These are phyloP conservation scores for Lepidium sativum DNA, from an alignment of 345 rosid species.

Conservation along the genomic window DNA sequence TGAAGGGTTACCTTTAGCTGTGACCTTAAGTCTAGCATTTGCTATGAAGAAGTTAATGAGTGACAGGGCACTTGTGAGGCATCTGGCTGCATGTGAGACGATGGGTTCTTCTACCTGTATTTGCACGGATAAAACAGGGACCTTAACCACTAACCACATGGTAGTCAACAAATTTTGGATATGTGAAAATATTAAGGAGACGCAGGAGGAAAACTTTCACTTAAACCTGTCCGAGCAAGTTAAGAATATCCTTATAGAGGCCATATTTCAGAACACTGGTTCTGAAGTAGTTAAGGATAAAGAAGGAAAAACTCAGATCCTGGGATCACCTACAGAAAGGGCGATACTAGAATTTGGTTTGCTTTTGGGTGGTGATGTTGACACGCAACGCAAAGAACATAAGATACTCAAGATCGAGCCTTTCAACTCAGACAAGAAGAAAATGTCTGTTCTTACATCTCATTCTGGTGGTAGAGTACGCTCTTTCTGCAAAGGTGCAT, in stretches of 20 bases:
- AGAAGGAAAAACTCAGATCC: constrained; percentile 48
- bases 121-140: constrained; percentile 96
- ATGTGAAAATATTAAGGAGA: constrained; percentile 35
- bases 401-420: constrained; percentile 74
- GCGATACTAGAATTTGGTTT: constrained; percentile 85
- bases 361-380: constrained; percentile 60
- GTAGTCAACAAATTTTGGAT: constrained; percentile 78
- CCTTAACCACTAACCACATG: constrained; percentile 93
- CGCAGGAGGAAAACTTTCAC: constrained; percentile 33
- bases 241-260: constrained; percentile 43
- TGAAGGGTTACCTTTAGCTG: constrained; percentile 95
- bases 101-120: constrained; percentile 94
- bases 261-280: constrained; percentile 69
- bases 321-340: constrained; percentile 90
- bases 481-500: constrained; percentile 94
- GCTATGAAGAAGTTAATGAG: constrained; percentile 93
- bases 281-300: constrained; percentile 81
- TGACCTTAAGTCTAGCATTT: constrained; percentile 91
- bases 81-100: constrained; percentile 93
- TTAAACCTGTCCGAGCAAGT: constrained; percentile 42
- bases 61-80: constrained; percentile 84
- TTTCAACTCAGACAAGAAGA: constrained; percentile 84
- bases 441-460: constrained; percentile 81
- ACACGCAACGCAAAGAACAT: constrained; percentile 41
- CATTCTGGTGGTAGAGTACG: constrained; percentile 53